Base-by-base conservation (phyloP, 2,329 filamentous ascomycete genomes). In the Xenoacremonium recifei region DNA sequence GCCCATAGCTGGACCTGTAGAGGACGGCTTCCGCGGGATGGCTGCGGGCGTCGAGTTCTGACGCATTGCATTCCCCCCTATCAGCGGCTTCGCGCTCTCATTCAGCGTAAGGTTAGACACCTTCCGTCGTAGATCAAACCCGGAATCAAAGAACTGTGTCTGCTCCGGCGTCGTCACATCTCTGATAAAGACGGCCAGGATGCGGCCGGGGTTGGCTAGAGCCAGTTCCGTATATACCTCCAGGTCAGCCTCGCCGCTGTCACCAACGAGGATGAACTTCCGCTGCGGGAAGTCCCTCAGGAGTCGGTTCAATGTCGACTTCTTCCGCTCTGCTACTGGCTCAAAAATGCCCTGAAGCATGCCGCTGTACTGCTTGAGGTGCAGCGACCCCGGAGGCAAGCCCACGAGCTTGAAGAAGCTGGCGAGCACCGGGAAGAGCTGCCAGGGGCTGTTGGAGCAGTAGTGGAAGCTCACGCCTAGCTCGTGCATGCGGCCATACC, bases 361-460 rank as follows among this genome's bases (percentile, higher is more conserved):
- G 35, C 95, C 93, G 47, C 82, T 89, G 65, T 99, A 99, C 52
- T 95, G 89, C 65, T 99, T 99, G 52, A 99, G 66, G 61, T 99
- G 95, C 52, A 97, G 87, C 0, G 92, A 96, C 0, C 93, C 95
- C 1, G 80, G 80, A 0, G 93, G 93, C 2, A 99, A 70, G 2
- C 87, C 87, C 6, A 87, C 87, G 30, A 85, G 68, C 50, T 84
- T 82, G 63, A 97, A 95, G 62, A 87, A 99, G 39, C 80, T 89
- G 5, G 88, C 85, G 10, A 99, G 71, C 3, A 97, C 82, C 0
- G 93, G 93, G 56, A 89, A 99, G 6, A 99, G 76, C 63, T 99
- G 95, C 95, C 95, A 99, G 1, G 93, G 93, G 37, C 92, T 95
- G 66, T 99, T 99, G n/a, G 93, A 99, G 51, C 96, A 95, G 64